Base-by-base conservation (phyloP, 306 rosid species). In the Vicia sativa region DNA sequence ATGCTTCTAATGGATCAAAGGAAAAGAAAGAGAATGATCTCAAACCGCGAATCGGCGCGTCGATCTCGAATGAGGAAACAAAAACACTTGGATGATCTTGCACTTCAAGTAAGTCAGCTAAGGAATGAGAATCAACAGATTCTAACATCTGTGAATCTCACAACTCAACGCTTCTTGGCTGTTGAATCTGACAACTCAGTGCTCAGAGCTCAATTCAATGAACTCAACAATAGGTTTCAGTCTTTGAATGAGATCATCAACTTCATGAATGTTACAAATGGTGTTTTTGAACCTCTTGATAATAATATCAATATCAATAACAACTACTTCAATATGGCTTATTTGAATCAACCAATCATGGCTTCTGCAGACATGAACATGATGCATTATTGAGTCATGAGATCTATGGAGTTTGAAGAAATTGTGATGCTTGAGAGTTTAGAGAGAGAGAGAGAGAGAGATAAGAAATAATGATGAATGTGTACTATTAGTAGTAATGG, bases 1-100 rank as follows among this genome's bases (percentile, higher is more conserved):
- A 14, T 85, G 78, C 14, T 52, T 10, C 29, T 52, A 11, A 82
- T 87, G 87, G 91, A 89, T 69, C 84, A 82, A 72, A 80, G 96
- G 46, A 92, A 92, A 68, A 82, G 98, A 62, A 92, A 92, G 82
- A 83, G 98, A 67, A 92, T 92, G 98, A 49, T 87, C 44, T 92
- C 98, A 0, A 92, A 92, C 37, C 83, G 98, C 0, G 98, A 92
- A 72, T 92, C 98, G 0, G 98, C 98, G 1, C 81, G 92, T 34
- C 49, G 98, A 38, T 92, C 96, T 3, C 69, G 98, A 55, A 76
- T 92, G 91, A 86, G 91, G 74, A 92, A 92, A 53, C 98, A 87
- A 81, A 86, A 92, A 77, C 98, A 89, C 77, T 31, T 89, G 78
- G 96, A 92, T 58, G 95, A 92, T 72, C 79, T 92, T 48, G 77